Evolutionary conservation across 441 rosid species (phyloP).

Genomic region (Eutrema salsugineum): DNA sequence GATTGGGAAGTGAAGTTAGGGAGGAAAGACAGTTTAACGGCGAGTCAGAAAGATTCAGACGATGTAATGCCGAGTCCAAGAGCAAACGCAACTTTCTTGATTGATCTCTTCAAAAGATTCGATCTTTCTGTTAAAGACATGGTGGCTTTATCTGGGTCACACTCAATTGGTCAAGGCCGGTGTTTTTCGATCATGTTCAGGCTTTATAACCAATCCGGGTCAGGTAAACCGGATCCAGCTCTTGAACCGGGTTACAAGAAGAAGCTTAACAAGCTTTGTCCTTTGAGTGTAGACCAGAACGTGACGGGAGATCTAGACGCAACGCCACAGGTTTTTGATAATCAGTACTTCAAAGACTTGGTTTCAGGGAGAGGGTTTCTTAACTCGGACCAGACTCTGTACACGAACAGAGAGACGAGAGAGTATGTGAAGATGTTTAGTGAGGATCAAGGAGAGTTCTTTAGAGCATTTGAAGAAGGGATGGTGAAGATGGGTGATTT

Average conservation of each 20-base stretch:
- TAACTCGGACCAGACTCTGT: slow-evolving; percentile 82
- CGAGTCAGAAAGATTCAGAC: slow-evolving; percentile 72
- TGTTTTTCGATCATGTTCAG: slow-evolving; percentile 84
- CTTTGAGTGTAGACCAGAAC: slow-evolving; percentile 58
- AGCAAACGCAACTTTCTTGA: slow-evolving; percentile 64
- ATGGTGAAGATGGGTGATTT: slow-evolving; percentile 90
- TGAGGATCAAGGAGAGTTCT: slow-evolving; percentile 50
- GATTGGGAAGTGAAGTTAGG: slow-evolving; percentile 89
- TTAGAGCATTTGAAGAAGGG: slow-evolving; percentile 64
- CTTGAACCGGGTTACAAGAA: slow-evolving; percentile 49
- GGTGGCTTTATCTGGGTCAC: slow-evolving; percentile 95
- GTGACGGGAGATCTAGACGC: slow-evolving; percentile 72
- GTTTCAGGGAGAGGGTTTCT: slow-evolving; percentile 77
- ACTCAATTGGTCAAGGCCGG: slow-evolving; percentile 80
- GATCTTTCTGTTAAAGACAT: slow-evolving; percentile 69
- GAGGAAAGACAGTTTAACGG: slow-evolving; percentile 75
- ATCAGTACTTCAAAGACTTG: slow-evolving; percentile 77
- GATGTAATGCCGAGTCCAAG: slow-evolving; percentile 92
- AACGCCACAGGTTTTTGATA: slow-evolving; percentile 67
- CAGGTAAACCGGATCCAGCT: slow-evolving; percentile 55
- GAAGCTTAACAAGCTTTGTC: slow-evolving; percentile 65
- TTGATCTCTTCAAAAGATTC: slow-evolving; percentile 56
- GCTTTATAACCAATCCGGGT: slow-evolving; percentile 89
- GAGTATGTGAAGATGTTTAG: slow-evolving; percentile 50
- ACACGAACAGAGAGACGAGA: slow-evolving; percentile 49